These are phyloP conservation scores for Typha latifolia DNA, from an alignment of 176 grass and related monocot genomes.

Conservation along the genomic window DNA sequence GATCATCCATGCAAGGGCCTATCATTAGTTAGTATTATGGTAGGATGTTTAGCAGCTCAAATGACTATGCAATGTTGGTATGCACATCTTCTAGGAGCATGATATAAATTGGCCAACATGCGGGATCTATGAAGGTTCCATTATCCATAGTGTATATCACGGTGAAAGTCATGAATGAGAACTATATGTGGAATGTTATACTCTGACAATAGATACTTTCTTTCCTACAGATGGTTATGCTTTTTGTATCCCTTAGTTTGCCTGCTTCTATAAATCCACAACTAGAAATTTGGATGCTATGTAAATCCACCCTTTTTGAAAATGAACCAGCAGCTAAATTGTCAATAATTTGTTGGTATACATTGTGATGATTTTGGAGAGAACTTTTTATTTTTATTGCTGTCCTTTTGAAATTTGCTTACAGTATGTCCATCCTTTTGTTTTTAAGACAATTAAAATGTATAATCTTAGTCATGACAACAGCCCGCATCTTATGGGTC, in stretches of 20 bases:
- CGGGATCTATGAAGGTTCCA: too few species aligned
- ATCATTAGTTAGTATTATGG: too few species aligned
- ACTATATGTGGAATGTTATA: too few species aligned
- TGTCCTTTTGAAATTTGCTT: background rate
- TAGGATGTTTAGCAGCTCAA: too few species aligned
- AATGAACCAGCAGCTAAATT: background rate
- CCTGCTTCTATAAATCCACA: background rate
- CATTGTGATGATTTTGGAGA: background rate
- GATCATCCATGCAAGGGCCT: too few species aligned
- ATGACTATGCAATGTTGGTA: too few species aligned
- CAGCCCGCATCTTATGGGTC: too few species aligned
- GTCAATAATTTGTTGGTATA: background rate
- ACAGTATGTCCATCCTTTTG: too few species aligned
- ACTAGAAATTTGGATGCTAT: background rate
- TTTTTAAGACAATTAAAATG: too few species aligned
- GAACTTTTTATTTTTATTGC: background rate
- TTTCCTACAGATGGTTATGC: too few species aligned
- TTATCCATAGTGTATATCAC: background rate
- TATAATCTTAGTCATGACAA: too few species aligned
- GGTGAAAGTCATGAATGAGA: background rate
- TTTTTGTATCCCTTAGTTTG: background rate
- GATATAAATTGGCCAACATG: background rate
- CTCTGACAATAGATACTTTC: too few species aligned
- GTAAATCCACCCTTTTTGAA: background rate
- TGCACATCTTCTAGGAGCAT: background rate